Evolutionary conservation across 345 rosid species (phyloP).

Genomic region (Erysimum cheiranthoides): DNA sequence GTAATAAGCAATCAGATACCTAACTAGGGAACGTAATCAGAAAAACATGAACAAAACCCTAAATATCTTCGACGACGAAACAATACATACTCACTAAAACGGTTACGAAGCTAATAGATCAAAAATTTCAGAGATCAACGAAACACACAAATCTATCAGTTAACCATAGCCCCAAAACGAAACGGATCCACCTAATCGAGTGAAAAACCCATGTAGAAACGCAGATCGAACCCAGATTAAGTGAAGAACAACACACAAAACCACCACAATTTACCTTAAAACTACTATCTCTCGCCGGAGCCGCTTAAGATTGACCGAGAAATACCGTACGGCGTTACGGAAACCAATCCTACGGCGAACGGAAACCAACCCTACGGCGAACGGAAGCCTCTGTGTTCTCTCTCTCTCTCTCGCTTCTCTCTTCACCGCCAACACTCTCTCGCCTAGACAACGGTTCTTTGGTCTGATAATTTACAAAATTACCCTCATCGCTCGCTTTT

Average conservation of each 20-base stretch:
- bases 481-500: background rate
- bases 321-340: background rate
- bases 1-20: too few relatives aligned
- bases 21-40: background rate
- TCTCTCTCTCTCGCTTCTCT: too few relatives aligned
- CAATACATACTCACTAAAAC: background rate
- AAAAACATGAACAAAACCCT: constrained; percentile 22
- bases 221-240: constrained; percentile 26
- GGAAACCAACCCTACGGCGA: constrained; percentile 36
- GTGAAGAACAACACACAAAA: constrained; percentile 13
- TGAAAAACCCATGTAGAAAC: background rate
- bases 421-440: too few relatives aligned
- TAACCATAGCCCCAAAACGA: background rate
- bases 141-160: background rate
- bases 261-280: constrained; percentile 20
- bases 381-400: background rate
- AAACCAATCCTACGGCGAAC: constrained; percentile 36
- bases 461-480: background rate
- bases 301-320: constrained; percentile 5
- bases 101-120: constrained; percentile 16
- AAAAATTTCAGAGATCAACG: constrained; percentile 22
- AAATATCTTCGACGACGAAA: background rate
- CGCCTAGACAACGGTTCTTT: background rate
- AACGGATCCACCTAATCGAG: constrained; percentile 30
- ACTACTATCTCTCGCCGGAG: constrained; percentile 32